phyloP scores from a whole-genome alignment of 1,284 basidiomycete genomes.

The Sporisorium exsertum region DNA sequence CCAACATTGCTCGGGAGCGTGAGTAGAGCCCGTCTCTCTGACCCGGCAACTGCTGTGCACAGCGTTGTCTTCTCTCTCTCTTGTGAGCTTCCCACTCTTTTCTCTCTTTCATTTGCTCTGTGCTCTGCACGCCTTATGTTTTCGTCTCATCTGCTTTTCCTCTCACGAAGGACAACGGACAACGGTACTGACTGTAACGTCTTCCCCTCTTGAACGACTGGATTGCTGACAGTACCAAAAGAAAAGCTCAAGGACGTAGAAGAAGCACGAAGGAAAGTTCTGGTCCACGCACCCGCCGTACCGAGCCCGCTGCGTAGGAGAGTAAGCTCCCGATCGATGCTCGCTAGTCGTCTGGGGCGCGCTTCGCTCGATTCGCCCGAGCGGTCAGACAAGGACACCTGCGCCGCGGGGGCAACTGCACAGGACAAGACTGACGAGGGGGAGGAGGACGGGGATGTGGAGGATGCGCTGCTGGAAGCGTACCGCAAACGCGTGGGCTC shows the following conservation, averaged over 20 bases:
- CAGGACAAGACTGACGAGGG: not conserved
- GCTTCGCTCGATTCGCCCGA: constrained; percentile 11
- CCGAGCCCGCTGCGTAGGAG: constrained; percentile 40
- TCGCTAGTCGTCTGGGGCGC: constrained; percentile 20
- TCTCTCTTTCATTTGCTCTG: constrained; percentile 45
- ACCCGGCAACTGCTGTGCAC: not conserved
- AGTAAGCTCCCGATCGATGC: constrained; percentile 17
- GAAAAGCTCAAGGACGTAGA: constrained; percentile 24
- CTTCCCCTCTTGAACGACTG: not conserved
- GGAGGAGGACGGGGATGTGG: not conserved
- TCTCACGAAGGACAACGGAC: not conserved
- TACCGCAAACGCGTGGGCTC: constrained; percentile 16
- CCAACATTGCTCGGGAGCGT: constrained; percentile 47
- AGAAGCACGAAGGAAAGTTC: constrained; percentile 25
- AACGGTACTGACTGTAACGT: not conserved
- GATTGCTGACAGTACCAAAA: constrained; percentile 16
- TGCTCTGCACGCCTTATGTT: constrained; percentile 60
- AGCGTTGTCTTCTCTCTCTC: not conserved
- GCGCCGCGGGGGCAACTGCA: not conserved
- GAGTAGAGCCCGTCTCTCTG: constrained; percentile 31
- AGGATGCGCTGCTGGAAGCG: not conserved
- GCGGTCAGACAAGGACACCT: not conserved
- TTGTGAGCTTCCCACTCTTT: constrained; percentile 67
- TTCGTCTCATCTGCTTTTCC: not conserved
- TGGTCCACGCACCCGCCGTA: constrained; percentile 43